Evolutionary conservation across 768 basidiomycete species (phyloP).

Genomic region (Kwoniella dendrophila): DNA sequence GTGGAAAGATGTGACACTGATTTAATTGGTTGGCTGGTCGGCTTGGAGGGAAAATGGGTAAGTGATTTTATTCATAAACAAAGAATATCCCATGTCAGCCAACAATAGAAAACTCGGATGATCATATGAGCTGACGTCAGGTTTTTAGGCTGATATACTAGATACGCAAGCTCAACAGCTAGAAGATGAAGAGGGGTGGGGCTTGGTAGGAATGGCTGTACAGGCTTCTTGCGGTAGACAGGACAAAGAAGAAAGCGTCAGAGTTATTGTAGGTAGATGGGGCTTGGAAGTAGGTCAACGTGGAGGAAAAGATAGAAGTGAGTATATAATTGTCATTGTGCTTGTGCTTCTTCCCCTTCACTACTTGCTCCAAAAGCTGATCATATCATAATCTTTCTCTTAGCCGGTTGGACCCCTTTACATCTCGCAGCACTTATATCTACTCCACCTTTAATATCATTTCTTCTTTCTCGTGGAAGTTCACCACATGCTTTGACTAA

Average conservation of each 20-base stretch:
- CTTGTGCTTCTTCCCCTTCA: background rate
- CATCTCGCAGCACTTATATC: constrained; percentile 87
- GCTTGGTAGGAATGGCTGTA: constrained; percentile 56
- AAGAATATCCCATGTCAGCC: no score
- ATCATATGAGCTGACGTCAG: background rate
- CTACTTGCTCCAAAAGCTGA: background rate
- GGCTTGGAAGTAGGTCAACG: constrained; percentile 39
- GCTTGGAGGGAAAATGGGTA: constrained; percentile 40
- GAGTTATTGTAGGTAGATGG: constrained; percentile 66
- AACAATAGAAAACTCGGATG: background rate
- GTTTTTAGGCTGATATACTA: constrained; percentile 34
- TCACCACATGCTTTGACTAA: constrained; percentile 76
- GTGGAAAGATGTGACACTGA: constrained; percentile 40
- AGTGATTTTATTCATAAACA: constrained; percentile 1
- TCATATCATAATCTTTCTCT: background rate
- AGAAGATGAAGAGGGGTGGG: constrained; percentile 83
- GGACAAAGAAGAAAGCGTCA: constrained; percentile 86
- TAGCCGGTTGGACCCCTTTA: constrained; percentile 92
- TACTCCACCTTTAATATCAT: constrained; percentile 86
- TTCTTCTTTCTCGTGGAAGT: constrained; percentile 88
- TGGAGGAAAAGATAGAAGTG: constrained; percentile 61
- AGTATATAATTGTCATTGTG: constrained; percentile 60
- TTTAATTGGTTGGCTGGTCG: constrained; percentile 41
- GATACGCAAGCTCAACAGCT: constrained; percentile 53
- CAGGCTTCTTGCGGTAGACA: constrained; percentile 72